These are phyloP conservation scores for Globisporangium acanthophoron DNA, from an alignment of 352 stramenopile species.

Conservation along the genomic window DNA sequence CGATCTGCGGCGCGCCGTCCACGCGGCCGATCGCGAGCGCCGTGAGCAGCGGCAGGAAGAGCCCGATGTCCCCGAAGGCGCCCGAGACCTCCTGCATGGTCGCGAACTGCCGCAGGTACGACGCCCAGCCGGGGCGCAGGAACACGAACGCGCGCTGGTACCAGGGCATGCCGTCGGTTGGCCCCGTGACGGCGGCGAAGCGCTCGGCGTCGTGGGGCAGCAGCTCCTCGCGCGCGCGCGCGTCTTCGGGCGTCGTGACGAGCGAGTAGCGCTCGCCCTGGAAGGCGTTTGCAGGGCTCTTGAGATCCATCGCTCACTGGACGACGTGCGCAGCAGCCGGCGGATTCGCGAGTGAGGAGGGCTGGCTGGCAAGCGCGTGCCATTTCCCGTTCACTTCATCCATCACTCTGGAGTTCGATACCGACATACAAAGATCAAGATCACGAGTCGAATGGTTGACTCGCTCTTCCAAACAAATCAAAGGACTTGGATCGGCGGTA, in stretches of 20 bases:
- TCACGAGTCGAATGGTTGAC: neutral
- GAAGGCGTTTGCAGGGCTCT: conserved; percentile 14
- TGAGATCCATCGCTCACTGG: conserved; percentile 8
- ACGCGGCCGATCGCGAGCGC: conserved; percentile 79
- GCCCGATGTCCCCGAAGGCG: conserved; percentile 91
- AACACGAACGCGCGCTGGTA: conserved; percentile 53
- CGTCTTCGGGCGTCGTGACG: conserved; percentile 2
- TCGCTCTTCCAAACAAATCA: too few species aligned
- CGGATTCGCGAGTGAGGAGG: conserved; percentile 6
- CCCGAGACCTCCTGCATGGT: conserved; percentile 83
- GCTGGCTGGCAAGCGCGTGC: neutral
- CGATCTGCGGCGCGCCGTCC: conserved; percentile 66
- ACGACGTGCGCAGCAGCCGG: neutral
- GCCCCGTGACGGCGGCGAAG: conserved; percentile 38
- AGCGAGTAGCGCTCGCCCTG: conserved; percentile 15
- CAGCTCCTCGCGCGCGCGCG: conserved; percentile 28
- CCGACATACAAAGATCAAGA: neutral
- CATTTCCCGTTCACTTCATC: neutral
- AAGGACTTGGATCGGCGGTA: neutral
- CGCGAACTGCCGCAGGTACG: conserved; percentile 61
- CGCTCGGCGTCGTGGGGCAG: conserved; percentile 14
- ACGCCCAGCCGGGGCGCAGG: conserved; percentile 42
- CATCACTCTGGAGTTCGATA: neutral
- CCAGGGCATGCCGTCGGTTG: conserved; percentile 36
- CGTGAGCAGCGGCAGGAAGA: conserved; percentile 92